These are phyloP conservation scores for Diaporthe capsici DNA, from an alignment of 2,329 filamentous ascomycete species.

Conservation along the genomic window DNA sequence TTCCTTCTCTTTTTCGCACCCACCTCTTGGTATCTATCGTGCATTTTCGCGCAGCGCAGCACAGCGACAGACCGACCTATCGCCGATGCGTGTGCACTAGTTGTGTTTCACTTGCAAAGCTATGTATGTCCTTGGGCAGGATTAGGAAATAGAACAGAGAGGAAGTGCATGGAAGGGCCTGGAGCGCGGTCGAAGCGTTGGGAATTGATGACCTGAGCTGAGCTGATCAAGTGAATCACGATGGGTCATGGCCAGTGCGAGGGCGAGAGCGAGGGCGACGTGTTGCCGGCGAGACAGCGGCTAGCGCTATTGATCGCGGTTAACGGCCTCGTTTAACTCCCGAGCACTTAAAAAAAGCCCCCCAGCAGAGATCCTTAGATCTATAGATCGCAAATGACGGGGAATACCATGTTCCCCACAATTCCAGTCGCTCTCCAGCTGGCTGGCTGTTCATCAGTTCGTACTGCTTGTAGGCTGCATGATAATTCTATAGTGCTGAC, in stretches of 20 bases:
- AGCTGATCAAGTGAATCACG: background rate
- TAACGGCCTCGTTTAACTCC: slow-evolving; percentile 17
- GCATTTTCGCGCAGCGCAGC: slow-evolving; percentile 12
- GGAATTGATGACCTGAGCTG: slow-evolving; percentile 1
- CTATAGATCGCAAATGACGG: slow-evolving; percentile 22
- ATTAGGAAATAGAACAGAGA: slow-evolving; percentile 12
- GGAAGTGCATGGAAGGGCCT: background rate
- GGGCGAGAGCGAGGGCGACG: background rate
- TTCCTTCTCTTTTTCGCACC: slow-evolving; percentile 14
- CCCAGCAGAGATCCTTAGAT: slow-evolving; percentile 19
- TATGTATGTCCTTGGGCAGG: background rate
- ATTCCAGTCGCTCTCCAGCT: too few relatives aligned
- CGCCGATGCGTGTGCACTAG: slow-evolving; percentile 10
- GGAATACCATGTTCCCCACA: slow-evolving; percentile 11
- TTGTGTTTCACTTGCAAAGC: slow-evolving; percentile 16
- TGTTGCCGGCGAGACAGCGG: background rate
- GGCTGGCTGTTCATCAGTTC: too few relatives aligned
- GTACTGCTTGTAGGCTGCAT: background rate
- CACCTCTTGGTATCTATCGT: slow-evolving; percentile 2
- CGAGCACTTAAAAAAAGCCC: background rate
- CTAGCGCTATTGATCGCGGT: slow-evolving; percentile 19
- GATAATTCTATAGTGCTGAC: slow-evolving; percentile 8
- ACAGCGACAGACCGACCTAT: slow-evolving; percentile 11
- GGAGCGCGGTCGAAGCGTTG: slow-evolving; percentile 19
- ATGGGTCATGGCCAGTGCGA: background rate